Evolutionary conservation across 257 asterid genomes (phyloP).

Genomic region (Verbena officinalis): DNA sequence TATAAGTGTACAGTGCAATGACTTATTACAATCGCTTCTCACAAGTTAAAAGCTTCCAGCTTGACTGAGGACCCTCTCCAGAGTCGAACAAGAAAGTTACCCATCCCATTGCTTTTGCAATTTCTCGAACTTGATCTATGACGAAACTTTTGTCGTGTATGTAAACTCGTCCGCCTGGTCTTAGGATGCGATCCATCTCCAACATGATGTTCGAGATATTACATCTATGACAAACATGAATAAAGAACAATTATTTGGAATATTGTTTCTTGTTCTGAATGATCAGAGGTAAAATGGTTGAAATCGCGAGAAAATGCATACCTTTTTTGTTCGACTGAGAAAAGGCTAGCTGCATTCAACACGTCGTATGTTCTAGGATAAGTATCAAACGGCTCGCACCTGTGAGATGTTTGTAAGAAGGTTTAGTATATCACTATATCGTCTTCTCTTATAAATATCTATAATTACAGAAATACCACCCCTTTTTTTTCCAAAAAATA

Average conservation of each 20-base stretch:
- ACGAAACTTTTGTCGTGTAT: conserved; percentile 50
- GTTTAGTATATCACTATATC: too few species aligned
- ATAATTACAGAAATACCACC: too few species aligned
- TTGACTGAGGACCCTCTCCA: conserved; percentile 64
- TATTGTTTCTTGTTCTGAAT: too few species aligned
- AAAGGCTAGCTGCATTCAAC: conserved; percentile 61
- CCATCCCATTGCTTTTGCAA: conserved; percentile 63
- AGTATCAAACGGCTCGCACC: conserved; percentile 83
- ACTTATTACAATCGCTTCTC: conserved; percentile 50
- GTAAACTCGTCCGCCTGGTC: conserved; percentile 72
- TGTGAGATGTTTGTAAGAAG: conserved; percentile 20
- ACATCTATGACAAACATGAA: conserved; percentile 41
- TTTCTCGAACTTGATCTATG: conserved; percentile 48
- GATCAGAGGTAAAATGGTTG: background rate
- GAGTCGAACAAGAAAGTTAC: conserved; percentile 49
- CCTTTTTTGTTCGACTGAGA: conserved; percentile 64
- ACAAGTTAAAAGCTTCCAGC: conserved; percentile 58
- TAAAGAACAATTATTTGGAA: background rate
- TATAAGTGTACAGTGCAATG: too few species aligned
- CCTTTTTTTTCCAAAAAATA: too few species aligned
- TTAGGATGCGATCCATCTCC: conserved; percentile 72
- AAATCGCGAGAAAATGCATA: conserved; percentile 9
- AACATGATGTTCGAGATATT: conserved; percentile 61
- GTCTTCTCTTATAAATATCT: too few species aligned
- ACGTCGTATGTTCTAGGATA: conserved; percentile 76